Evolutionary conservation across 441 rosid species (phyloP).

Genomic region (Gossypium trilobum): DNA sequence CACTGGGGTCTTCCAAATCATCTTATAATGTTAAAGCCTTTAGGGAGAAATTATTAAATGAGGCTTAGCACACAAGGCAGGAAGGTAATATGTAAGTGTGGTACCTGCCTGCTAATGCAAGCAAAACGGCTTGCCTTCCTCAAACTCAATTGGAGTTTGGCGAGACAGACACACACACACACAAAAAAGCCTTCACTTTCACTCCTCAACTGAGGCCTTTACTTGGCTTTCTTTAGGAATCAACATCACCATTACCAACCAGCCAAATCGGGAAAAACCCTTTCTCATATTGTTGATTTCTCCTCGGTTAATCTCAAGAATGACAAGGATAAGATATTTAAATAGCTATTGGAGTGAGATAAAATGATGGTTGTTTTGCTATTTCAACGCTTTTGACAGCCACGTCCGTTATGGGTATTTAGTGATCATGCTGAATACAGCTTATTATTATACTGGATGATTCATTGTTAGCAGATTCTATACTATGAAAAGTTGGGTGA

Average conservation of each 20-base stretch:
- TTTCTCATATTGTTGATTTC: conserved; percentile 4
- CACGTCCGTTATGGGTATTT: neutral
- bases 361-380: too few relatives aligned
- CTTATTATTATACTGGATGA: neutral
- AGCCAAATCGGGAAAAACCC: neutral
- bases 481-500: neutral
- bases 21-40: neutral
- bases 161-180: conserved; percentile 4
- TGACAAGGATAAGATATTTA: too few relatives aligned
- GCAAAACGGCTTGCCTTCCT: conserved; percentile 34
- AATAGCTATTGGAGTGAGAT: too few relatives aligned
- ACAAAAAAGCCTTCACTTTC: conserved; percentile 21
- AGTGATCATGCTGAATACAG: neutral
- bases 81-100: conserved; percentile 38
- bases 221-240: conserved; percentile 15
- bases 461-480: neutral
- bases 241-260: conserved; percentile 22
- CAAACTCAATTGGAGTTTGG: conserved; percentile 29
- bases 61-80: conserved; percentile 40
- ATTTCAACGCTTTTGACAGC: neutral
- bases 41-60: neutral
- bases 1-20: conserved; percentile 1
- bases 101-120: conserved; percentile 46
- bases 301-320: too few relatives aligned
- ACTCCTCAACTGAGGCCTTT: conserved; percentile 20